A percentile compares a stretch with the other conserved stretches of the same genome.
These are phyloP conservation scores for Debaryomycetaceae sp. DNA, from an alignment of 1,139 yeast genomes.

Conservation along the genomic window DNA sequence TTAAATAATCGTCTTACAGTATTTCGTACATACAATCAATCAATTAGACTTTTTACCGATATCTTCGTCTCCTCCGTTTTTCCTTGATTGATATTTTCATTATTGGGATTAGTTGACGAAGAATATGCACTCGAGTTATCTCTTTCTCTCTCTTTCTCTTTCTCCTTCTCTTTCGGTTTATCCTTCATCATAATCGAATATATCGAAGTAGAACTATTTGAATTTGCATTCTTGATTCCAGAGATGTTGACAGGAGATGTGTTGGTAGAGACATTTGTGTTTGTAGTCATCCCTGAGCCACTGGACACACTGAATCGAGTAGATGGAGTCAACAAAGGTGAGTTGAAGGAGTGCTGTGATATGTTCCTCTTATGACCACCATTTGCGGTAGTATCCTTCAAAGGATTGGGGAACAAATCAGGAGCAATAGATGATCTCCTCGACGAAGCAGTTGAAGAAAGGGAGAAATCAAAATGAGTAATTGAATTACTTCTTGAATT, in stretches of 20 bases:
- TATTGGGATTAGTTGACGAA: neutral
- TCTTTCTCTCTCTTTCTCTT: neutral
- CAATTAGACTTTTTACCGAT: conserved; percentile 15
- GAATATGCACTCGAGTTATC: too few relatives aligned
- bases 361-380: conserved; percentile 24
- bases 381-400: conserved; percentile 14
- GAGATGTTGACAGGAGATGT: conserved; percentile 14
- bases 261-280: conserved; percentile 15
- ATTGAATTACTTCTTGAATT: conserved; percentile 38
- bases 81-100: conserved; percentile 2
- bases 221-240: conserved; percentile 6
- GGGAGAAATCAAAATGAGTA: conserved; percentile 30
- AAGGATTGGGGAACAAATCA: conserved; percentile 41
- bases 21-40: conserved; percentile 3
- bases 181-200: conserved; percentile 4
- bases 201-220: conserved; percentile 4
- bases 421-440: conserved; percentile 41
- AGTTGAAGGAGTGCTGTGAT: conserved; percentile 32
- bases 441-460: conserved; percentile 20
- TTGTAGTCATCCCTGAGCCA: conserved; percentile 6
- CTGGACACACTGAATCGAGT: conserved; percentile 28
- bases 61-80: conserved; percentile 15
- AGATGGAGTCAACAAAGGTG: conserved; percentile 26
- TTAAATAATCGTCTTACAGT: neutral
- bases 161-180: neutral